Base-by-base conservation (phyloP, 192 early-diverging fungal genomes). In the Chytriomyces confervae region DNA sequence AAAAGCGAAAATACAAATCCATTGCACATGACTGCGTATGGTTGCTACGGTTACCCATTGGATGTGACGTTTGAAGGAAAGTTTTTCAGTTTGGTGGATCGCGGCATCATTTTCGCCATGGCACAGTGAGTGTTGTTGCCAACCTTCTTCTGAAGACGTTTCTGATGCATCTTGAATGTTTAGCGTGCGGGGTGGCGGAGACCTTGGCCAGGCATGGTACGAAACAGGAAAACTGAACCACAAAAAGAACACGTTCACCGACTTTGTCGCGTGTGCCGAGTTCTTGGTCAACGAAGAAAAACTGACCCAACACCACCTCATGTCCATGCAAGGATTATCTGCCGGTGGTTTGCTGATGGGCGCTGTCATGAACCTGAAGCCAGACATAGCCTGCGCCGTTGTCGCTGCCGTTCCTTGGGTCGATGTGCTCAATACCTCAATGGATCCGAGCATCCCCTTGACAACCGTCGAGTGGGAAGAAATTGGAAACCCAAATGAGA, bases 301-400 rank as follows among this genome's bases (percentile, higher is more conserved):
- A 57, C 53, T 57, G 50, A 85, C 84, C 9, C 72, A 29, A 20
- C 79, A 79, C n/a, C 7, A n/a, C 11, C 66, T 71, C 60, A 61
- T 85, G 29, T 71, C 72, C 13, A 85, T 85, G 11, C 67, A 83
- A n/a, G 84, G 85, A 5, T 47, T 76, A 29, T 72, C 68, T 27
- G 85, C 85, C 11, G 85, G 85, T 20, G 85, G 85, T 1, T 50
- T 86, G 27, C 71, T 86, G 49, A 86, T 85, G 62, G 84, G 81
- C 53, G 85, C 82, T 7, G 80, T 62, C n/a, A 61, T 86, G 5
- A 84, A 85, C 62, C 84, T 85, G 73, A 69, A 77, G 24, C 84
- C 84, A 45, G 79, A 84, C 9, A 64, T 86, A 9, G 81, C 68
- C 61, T 66, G 61, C 18, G 79, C 64, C 29, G 85, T 81, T 5